These are phyloP conservation scores for Trichoderma sp. DNA, from an alignment of 2,329 filamentous ascomycete genomes.

Conservation along the genomic window DNA sequence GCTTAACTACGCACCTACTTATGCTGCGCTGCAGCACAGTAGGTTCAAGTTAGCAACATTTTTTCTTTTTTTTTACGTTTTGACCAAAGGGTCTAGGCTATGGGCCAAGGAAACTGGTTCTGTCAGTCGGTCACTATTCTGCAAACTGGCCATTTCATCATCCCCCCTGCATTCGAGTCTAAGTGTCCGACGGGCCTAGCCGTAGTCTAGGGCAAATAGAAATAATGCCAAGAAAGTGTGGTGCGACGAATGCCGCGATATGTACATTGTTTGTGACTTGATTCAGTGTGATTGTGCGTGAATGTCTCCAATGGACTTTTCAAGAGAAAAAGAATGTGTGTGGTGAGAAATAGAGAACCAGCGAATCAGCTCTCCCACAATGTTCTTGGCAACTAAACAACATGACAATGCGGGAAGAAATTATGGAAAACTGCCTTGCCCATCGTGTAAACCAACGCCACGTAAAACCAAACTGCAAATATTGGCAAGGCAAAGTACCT, in stretches of 20 bases:
- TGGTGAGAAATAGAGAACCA: background rate
- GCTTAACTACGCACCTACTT: conserved; percentile 4
- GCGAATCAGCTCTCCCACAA: background rate
- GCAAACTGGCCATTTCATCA: conserved; percentile 15
- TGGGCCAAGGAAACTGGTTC: conserved; percentile 32
- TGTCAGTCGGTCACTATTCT: conserved; percentile 35
- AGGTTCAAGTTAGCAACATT: background rate
- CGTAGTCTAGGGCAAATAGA: conserved; percentile 35
- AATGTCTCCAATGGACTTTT: background rate
- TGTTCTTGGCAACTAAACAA: background rate
- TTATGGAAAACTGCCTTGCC: background rate
- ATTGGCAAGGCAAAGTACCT: background rate
- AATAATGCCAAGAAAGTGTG: conserved; percentile 11
- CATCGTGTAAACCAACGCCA: background rate
- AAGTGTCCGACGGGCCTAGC: conserved; percentile 33
- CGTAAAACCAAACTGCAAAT: background rate
- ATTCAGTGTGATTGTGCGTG: background rate
- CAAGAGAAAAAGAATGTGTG: background rate
- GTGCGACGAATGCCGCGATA: background rate
- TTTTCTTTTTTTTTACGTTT: conserved; percentile 22
- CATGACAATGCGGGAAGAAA: background rate
- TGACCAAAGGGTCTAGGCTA: conserved; percentile 30
- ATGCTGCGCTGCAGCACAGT: background rate
- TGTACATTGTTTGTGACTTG: background rate
- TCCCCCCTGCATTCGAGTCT: background rate